Evolutionary conservation across 495 filamentous ascomycete species (phyloP), one percentile per base, ranked within the genome.

Genomic region (Penicillium flavigenum): DNA sequence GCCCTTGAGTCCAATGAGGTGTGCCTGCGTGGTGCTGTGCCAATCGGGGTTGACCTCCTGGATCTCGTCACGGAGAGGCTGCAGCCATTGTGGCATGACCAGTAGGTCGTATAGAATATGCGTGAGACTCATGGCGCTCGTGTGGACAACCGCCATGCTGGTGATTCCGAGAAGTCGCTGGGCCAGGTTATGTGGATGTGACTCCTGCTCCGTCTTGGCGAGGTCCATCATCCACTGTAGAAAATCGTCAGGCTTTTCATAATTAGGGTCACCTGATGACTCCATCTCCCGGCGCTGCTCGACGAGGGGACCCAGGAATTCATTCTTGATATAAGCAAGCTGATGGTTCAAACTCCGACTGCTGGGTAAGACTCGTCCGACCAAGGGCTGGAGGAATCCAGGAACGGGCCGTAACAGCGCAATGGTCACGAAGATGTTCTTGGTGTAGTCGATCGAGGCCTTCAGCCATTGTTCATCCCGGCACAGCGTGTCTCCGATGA

Each of bases 401-500:
- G 72, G 72, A 10, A 63, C 47, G 0, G 54, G 17, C 4, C 58
- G 43, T 27, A 74, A 47, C 1, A 54, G 26, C 4, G 41, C 19
- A 3, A 59, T 54, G 8, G 69, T 61, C 19, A 29, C 38, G 55
- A 78, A 72, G 12, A 77, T 39, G 51, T 80, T 72, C 8, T 79
- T 29, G 11, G 83, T 82, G 63, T 80, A 84, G 24, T 69, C 72
- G 59, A 81, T 74, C 12, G 79, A 75, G 14, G 71, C 67, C 16
- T 73, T 60, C 12, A 84, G 59, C 67, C 83, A 86, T 31, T 80
- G 75, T 44, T 77, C 71, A 7, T 77, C 64, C 6, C 78, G 73
- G 54, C 77, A 79, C 11, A 81, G 57, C 11, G 76, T 70, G 1
- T 66, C 54, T 17, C 81, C 82, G 47, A 82, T 72, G 51, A 83